phyloP scores from a whole-genome alignment of 148 eudicot species.

The Amaranthus cruentus region DNA sequence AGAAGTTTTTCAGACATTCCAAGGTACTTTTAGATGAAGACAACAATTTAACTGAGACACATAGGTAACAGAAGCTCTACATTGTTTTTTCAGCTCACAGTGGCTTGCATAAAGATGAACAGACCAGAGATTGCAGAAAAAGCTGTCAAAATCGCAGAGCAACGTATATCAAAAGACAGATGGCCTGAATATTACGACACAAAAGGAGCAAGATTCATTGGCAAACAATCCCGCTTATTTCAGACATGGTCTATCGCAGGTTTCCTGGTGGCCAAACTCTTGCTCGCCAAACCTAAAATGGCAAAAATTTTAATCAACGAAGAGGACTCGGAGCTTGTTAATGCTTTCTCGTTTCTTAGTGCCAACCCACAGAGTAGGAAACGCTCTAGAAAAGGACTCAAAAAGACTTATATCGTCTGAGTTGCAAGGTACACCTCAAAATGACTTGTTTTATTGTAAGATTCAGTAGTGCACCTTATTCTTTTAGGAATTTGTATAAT shows the following conservation, averaged over 20 bases:
- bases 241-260: slow-evolving; percentile 96
- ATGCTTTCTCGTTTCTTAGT: slow-evolving; percentile 59
- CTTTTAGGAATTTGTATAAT: neutral
- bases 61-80: slow-evolving; percentile 16
- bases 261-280: slow-evolving; percentile 74
- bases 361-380: slow-evolving; percentile 51
- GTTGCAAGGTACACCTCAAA: neutral
- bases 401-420: slow-evolving; percentile 57
- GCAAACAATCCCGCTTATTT: slow-evolving; percentile 71
- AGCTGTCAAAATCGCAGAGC: slow-evolving; percentile 70
- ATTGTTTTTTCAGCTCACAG: slow-evolving; percentile 57
- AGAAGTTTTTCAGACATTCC: neutral
- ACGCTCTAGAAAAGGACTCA: slow-evolving; percentile 43
- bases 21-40: no score
- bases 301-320: slow-evolving; percentile 62
- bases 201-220: slow-evolving; percentile 66
- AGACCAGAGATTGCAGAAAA: slow-evolving; percentile 70
- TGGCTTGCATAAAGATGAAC: slow-evolving; percentile 84
- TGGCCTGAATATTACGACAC: slow-evolving; percentile 95
- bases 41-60: neutral
- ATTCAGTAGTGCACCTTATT: neutral
- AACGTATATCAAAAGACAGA: slow-evolving; percentile 60
- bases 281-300: slow-evolving; percentile 57
- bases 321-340: slow-evolving; percentile 65
- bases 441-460: neutral